These are phyloP conservation scores for Turnera subulata DNA, from an alignment of 345 rosid species.

Conservation along the genomic window DNA sequence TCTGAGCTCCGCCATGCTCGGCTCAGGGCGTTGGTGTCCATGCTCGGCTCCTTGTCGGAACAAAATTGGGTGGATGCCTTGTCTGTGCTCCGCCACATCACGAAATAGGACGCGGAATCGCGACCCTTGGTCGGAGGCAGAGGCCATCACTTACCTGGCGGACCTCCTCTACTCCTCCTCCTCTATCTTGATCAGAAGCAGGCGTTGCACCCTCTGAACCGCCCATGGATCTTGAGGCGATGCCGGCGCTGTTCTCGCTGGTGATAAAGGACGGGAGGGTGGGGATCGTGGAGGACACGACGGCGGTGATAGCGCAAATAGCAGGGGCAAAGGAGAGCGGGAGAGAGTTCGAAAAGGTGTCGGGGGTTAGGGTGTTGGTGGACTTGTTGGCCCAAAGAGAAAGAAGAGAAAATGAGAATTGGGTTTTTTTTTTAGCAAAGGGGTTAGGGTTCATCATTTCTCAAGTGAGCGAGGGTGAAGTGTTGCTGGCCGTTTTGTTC, in stretches of 20 bases:
- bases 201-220: constrained; percentile 60
- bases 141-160: constrained; percentile 74
- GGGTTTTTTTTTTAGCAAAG: too few relatives aligned
- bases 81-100: constrained; percentile 65
- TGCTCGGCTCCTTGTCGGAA: constrained; percentile 85
- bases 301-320: constrained; percentile 85
- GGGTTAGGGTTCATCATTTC: too few relatives aligned
- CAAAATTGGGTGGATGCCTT: constrained; percentile 61
- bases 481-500: too few relatives aligned
- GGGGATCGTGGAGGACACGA: constrained; percentile 92
- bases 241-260: constrained; percentile 53
- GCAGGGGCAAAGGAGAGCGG: too few relatives aligned
- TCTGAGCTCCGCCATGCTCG: too few relatives aligned
- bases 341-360: too few relatives aligned
- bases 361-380: too few relatives aligned
- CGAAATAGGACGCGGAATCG: constrained; percentile 71
- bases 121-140: constrained; percentile 66
- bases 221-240: constrained; percentile 62
- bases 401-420: too few relatives aligned
- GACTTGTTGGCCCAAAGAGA: too few relatives aligned
- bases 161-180: constrained; percentile 76
- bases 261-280: constrained; percentile 67
- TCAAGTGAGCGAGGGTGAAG: too few relatives aligned
- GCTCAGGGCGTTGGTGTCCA: constrained; percentile 51
- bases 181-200: too few relatives aligned